Evolutionary conservation across 805 yeast species (phyloP), one percentile per base, ranked within the genome.

Genomic region (Metschnikowia kofuensis): DNA sequence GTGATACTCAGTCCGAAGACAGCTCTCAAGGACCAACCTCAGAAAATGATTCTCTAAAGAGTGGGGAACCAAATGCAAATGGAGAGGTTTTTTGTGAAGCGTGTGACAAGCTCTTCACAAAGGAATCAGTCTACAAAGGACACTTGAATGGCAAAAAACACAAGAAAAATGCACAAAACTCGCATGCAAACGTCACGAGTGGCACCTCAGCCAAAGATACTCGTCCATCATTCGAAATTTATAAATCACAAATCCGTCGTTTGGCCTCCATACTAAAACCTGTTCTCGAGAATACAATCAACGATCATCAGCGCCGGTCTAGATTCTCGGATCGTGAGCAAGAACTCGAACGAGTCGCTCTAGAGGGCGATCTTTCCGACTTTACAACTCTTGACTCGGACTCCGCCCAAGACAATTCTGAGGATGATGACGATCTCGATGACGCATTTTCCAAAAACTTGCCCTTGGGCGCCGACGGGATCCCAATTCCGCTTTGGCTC

Each of bases 401-500:
- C 2, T 54, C 58, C 12, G 65, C 57, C 2, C 59, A 56, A 13
- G 65, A 58, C 0, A 44, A 27, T 10, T 12, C 30, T 15, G 51
- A 29, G 9, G 51, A 38, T 12, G 74, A 66, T 11, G 64, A 63
- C 32, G 69, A 60, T 8, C 54, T 60, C 15, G 60, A 62, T 30
- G 64, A 60, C 44, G 52, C 51, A 5, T 76, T 76, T 51, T 82
- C 84, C 15, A 69, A 79, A 48, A 80, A 84, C 48, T 65, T 88
- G 47, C 96, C 96, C 0, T 45, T 88, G 0, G 98, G 96, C 0
- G 78, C 87, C 15, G 97, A 91, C 66, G 97, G 97, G 0, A 78
- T 77, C 37, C 97, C 97, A 0, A 89, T 94, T 29, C 99, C 99
- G 1, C 82, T 76, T 47, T 94, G 99, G 99, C 72, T 94, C 29